A percentile compares a stretch with the other conserved stretches of the same genome.
These are phyloP conservation scores for Lactifluus pinguis DNA, from an alignment of 768 basidiomycete species.

Conservation along the genomic window DNA sequence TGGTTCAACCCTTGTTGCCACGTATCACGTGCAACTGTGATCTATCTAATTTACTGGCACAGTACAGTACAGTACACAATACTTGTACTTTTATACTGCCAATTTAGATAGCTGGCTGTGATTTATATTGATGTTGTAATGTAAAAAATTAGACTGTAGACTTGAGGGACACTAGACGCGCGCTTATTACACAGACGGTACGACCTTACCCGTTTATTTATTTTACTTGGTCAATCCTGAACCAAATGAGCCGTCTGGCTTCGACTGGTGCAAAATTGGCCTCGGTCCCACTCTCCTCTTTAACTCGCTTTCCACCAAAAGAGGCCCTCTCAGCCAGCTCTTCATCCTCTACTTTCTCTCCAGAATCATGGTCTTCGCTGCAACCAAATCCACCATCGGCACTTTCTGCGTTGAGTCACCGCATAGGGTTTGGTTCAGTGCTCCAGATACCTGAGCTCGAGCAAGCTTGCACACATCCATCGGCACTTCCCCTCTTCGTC, in stretches of 20 bases:
- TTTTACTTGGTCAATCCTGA: too few species aligned
- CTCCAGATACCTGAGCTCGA: slow-evolving; percentile 43
- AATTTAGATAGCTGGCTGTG: too few species aligned
- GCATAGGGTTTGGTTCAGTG: slow-evolving; percentile 61
- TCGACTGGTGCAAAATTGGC: slow-evolving; percentile 38
- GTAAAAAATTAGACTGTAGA: too few species aligned
- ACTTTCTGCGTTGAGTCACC: slow-evolving; percentile 65
- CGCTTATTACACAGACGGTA: too few species aligned
- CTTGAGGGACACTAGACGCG: too few species aligned
- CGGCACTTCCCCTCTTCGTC: slow-evolving; percentile 47
- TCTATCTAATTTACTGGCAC: too few species aligned
- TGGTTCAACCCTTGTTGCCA: too few species aligned
- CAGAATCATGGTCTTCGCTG: slow-evolving; percentile 58
- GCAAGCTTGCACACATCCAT: slow-evolving; percentile 76
- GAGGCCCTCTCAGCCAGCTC: slow-evolving; percentile 32
- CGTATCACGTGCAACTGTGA: too few species aligned
- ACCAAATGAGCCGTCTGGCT: slow-evolving; percentile 30
- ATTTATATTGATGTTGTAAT: too few species aligned
- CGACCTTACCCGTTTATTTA: too few species aligned
- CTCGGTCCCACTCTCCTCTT: slow-evolving; percentile 47
- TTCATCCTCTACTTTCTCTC: slow-evolving; percentile 37
- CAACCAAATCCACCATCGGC: slow-evolving; percentile 68
- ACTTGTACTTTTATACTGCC: too few species aligned
- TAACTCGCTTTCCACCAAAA: slow-evolving; percentile 54
- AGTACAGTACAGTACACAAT: too few species aligned